Conservation (phyloP, 2,329 filamentous ascomycete species). For the Samsoniella hepiali region DNA sequence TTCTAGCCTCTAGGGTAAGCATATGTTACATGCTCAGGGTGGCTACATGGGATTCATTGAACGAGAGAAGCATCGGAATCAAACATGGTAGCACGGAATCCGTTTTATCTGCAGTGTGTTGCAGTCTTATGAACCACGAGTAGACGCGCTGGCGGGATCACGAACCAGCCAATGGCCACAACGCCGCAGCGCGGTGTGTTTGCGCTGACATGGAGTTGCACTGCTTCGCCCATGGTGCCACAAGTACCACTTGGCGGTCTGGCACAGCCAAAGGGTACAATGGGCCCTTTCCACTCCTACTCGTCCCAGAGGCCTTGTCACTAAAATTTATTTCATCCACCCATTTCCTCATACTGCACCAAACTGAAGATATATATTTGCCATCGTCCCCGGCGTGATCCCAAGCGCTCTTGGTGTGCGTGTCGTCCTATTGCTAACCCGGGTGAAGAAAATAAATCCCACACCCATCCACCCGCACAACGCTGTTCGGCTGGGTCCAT, state of each 20-base stretch:
- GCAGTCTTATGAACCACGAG: not conserved
- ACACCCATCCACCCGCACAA: not conserved
- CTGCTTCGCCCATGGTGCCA: not conserved
- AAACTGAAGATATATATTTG: not conserved
- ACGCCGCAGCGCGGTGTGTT: not conserved
- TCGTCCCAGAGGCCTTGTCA: no score
- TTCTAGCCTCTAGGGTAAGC: not conserved
- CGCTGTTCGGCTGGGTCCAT: conserved; percentile 1
- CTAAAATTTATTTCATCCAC: not conserved
- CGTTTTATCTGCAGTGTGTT: not conserved
- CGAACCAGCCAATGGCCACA: not conserved
- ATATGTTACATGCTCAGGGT: not conserved
- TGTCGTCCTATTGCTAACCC: not conserved
- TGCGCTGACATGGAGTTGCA: not conserved
- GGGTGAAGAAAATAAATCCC: not conserved
- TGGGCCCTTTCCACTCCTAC: not conserved
- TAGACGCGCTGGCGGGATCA: not conserved
- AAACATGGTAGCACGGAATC: not conserved
- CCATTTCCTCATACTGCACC: not conserved
- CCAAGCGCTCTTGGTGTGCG: not conserved
- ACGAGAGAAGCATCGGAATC: not conserved
- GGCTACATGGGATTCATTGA: no score
- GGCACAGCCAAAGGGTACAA: not conserved
- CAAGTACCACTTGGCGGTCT: not conserved
- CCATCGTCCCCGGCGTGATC: not conserved